phyloP scores from a whole-genome alignment of 495 filamentous ascomycete genomes.

The Aspergillus cristatus region DNA sequence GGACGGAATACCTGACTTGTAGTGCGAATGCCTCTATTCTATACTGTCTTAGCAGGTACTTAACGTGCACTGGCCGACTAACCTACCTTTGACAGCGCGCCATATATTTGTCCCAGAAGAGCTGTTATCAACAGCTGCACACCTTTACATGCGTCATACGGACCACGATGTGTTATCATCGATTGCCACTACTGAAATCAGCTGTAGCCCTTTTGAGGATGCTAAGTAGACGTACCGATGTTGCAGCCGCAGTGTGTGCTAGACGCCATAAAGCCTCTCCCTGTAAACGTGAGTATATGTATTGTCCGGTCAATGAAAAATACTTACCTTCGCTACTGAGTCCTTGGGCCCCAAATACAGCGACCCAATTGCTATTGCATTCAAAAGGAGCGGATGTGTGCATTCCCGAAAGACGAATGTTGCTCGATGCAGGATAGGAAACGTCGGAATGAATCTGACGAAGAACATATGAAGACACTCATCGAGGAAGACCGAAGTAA shows the following conservation, averaged over 20 bases:
- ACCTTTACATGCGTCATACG: slow-evolving; percentile 37
- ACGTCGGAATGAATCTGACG: slow-evolving; percentile 39
- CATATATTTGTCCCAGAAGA: slow-evolving; percentile 38
- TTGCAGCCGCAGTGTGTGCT: slow-evolving; percentile 40
- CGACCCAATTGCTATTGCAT: slow-evolving; percentile 42
- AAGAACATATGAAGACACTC: slow-evolving; percentile 45
- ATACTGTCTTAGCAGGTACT: not conserved
- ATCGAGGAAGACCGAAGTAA: slow-evolving; percentile 41
- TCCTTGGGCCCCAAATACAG: slow-evolving; percentile 39
- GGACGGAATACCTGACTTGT: slow-evolving; percentile 41
- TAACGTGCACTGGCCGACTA: not conserved
- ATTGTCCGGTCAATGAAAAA: too few species aligned
- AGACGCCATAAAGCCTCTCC: slow-evolving; percentile 40
- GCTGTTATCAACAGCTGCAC: slow-evolving; percentile 41
- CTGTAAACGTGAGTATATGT: slow-evolving; percentile 7
- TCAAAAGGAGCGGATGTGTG: slow-evolving; percentile 36
- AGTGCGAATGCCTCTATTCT: slow-evolving; percentile 35
- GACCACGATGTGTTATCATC: slow-evolving; percentile 36
- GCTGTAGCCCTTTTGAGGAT: too few species aligned
- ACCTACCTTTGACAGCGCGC: slow-evolving; percentile 33
- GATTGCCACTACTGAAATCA: slow-evolving; percentile 29
- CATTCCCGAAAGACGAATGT: slow-evolving; percentile 44
- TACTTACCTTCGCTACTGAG: slow-evolving; percentile 29
- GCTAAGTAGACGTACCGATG: slow-evolving; percentile 21
- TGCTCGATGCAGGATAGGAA: slow-evolving; percentile 38